A percentile compares a stretch with the other conserved stretches of the same genome.
Evolutionary conservation across 2,329 filamentous ascomycete species (phyloP).

Genomic region (Diaporthe aspalathi): DNA sequence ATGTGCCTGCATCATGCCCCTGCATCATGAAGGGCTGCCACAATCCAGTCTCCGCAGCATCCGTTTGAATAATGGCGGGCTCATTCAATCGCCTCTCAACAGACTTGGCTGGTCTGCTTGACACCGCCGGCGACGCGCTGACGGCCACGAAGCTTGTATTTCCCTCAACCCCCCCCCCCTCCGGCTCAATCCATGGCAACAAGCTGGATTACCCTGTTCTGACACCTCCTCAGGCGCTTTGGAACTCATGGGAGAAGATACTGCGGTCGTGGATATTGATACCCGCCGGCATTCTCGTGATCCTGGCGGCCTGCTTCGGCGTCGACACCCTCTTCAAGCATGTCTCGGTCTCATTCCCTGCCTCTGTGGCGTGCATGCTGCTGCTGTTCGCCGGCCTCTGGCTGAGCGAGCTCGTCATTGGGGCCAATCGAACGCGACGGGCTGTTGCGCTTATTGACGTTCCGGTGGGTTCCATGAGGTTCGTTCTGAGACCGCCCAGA

Average conservation of each 20-base stretch:
- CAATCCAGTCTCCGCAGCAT: neutral
- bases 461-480: constrained; percentile 54
- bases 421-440: constrained; percentile 59
- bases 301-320: constrained; percentile 57
- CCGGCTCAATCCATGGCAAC: too few species aligned
- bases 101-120: constrained; percentile 1
- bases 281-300: constrained; percentile 56
- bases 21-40: neutral
- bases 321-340: constrained; percentile 57
- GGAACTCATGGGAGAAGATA: constrained; percentile 37
- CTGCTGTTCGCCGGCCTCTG: constrained; percentile 64
- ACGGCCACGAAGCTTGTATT: constrained; percentile 30
- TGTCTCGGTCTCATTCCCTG: constrained; percentile 65
- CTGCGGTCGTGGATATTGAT: constrained; percentile 62
- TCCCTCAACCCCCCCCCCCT: too few species aligned
- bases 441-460: constrained; percentile 64
- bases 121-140: constrained; percentile 4
- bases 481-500: rapidly evolving
- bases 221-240: constrained; percentile 32
- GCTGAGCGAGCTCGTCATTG: constrained; percentile 58
- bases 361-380: constrained; percentile 69
- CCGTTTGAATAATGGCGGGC: constrained; percentile 2
- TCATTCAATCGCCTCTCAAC: neutral
- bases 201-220: neutral
- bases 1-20: neutral